These are phyloP conservation scores for Arctostaphylos glauca DNA, from an alignment of 148 eudicot species.

Conservation along the genomic window DNA sequence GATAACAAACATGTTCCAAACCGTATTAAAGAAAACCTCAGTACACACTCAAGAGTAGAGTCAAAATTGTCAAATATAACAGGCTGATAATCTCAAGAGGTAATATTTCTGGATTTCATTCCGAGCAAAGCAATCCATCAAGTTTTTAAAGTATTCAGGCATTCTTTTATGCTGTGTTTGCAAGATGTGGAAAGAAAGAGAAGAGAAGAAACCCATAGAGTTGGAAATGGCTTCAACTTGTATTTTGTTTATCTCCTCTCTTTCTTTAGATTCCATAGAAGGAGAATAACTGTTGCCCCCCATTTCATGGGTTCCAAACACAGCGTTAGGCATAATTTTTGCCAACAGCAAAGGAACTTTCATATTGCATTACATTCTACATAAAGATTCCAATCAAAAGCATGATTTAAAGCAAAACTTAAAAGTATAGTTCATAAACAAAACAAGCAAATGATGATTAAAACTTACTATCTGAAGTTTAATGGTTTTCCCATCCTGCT, in stretches of 20 bases:
- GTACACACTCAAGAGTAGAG: background rate
- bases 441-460: background rate
- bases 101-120: background rate
- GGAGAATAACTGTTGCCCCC: background rate
- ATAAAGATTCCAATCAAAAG: conserved; percentile 10
- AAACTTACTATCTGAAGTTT: conserved; percentile 76
- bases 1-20: background rate
- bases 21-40: background rate
- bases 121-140: background rate
- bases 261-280: no score
- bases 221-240: no score
- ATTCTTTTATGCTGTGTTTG: background rate
- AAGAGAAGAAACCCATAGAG: no score
- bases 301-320: no score
- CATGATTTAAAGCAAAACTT: background rate
- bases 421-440: background rate
- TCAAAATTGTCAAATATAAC: background rate
- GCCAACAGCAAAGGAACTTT: background rate
- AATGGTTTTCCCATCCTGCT: conserved; percentile 76
- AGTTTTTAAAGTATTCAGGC: background rate
- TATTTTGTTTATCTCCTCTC: no score
- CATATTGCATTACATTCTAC: background rate
- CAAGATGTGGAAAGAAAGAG: no score
- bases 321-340: no score
- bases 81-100: background rate